A percentile compares a stretch with the other conserved stretches of the same genome.
phyloP scores from a whole-genome alignment of 1,284 basidiomycete genomes.

The Grifola frondosa region DNA sequence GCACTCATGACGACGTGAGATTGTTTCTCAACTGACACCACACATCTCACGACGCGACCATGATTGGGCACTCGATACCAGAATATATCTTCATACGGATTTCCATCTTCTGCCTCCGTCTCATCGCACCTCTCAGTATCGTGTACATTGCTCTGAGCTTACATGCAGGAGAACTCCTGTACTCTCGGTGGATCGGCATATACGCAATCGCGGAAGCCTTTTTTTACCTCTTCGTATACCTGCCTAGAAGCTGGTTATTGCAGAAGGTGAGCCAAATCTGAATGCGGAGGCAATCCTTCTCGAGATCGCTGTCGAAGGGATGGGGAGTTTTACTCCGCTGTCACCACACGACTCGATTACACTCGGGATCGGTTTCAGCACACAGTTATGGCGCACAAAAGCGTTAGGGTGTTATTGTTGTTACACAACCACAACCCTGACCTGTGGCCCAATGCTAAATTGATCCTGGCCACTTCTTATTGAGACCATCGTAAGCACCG shows the following conservation, averaged over 20 bases:
- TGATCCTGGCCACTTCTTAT: no score
- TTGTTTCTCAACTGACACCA: neutral
- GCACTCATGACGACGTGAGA: no score
- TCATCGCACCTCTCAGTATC: constrained; percentile 49
- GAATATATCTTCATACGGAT: constrained; percentile 57
- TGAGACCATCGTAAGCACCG: no score
- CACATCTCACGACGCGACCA: constrained; percentile 7
- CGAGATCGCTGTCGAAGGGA: no score
- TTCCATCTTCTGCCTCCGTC: constrained; percentile 47
- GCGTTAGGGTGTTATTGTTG: no score
- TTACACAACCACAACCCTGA: no score
- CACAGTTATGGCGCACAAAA: no score
- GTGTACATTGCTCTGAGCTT: constrained; percentile 36
- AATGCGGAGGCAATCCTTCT: neutral
- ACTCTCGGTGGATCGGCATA: constrained; percentile 31
- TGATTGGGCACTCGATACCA: constrained; percentile 38
- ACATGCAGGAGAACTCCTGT: constrained; percentile 27
- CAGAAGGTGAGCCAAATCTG: constrained; percentile 43
- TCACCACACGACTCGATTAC: no score
- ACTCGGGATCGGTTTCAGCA: no score
- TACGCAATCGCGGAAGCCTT: constrained; percentile 43
- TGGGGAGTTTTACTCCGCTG: no score
- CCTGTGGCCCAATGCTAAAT: no score
- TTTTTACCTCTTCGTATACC: constrained; percentile 52
- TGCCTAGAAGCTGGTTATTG: constrained; percentile 43